Base-by-base conservation (phyloP, 805 yeast species). In the Kazachstania viticola region DNA sequence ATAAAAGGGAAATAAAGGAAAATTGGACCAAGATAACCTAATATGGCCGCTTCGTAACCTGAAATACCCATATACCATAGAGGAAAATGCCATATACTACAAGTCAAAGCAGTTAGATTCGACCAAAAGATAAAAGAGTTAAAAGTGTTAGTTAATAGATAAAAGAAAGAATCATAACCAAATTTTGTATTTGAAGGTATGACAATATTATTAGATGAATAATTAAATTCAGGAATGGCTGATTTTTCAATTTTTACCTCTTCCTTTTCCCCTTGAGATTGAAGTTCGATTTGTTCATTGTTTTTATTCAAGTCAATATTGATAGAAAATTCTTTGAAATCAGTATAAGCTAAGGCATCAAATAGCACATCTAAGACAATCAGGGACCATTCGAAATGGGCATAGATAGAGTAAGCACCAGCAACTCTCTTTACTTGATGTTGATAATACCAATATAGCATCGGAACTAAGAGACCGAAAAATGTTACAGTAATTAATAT, bases 31-130 rank as follows among this genome's bases (percentile, higher is more conserved):
- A 74, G 33, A 24, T 75, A 61, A 15, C 74, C 60, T 5, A 73
- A 49, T 29, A 83, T 64, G 3, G 75, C 68, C 1, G 79, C 79
- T 58, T 91, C 98, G 53, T 81, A 87, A 4, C 98, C 98, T 2
- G 94, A 80, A 28, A 91, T 79, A 5, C 96, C 97, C 96, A 91
- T 85, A 51, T 80, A 72, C 98, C 98, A 91, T 40, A 91, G 64
- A 9, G 98, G 98, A 67, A 91, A 91, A 61, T 82, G 83, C 98
- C 98, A 91, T 31, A 91, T 75, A 49, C 91, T 75, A 35, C 91
- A 69, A 27, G 84, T 79, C 37, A 91, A 62, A 0, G 95, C 73
- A 3, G 97, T 80, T 27, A 74, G 41, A 15, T 76, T 75, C 0
- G 96, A 67, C 95, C 96, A 91, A 54, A 82, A 83, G 34, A 83